A percentile compares a stretch with the other conserved stretches of the same genome.
Conservation (phyloP, 1,284 basidiomycete species). For the Cryptococcus jaspeensis region DNA sequence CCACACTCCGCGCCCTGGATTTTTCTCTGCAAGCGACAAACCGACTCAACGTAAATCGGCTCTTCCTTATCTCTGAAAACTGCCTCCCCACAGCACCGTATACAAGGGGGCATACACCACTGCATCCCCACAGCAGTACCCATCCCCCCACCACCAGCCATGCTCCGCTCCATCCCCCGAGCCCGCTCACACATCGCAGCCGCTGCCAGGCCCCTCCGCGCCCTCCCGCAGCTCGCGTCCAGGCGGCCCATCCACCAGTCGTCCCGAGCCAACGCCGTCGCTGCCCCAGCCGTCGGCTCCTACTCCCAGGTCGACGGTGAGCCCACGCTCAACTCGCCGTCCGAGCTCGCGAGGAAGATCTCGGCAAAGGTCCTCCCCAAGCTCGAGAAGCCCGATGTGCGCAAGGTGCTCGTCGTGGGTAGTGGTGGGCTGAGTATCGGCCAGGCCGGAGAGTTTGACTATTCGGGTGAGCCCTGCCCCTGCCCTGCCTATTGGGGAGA, state of each 20-base stretch:
- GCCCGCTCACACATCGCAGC: constrained; percentile 1
- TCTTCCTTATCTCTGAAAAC: neutral
- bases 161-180: constrained; percentile 18
- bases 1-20: neutral
- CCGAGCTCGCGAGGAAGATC: constrained; percentile 84
- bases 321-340: constrained; percentile 84
- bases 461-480: constrained; percentile 65
- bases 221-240: constrained; percentile 1
- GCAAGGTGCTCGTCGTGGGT: constrained; percentile 94
- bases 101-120: too few relatives aligned
- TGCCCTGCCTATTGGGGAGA: neutral
- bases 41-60: neutral
- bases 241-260: constrained; percentile 5
- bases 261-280: constrained; percentile 57
- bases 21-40: neutral
- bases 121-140: neutral
- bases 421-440: constrained; percentile 96
- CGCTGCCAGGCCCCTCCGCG: constrained; percentile 6
- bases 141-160: neutral
- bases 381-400: constrained; percentile 77
- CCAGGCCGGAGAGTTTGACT: constrained; percentile 99
- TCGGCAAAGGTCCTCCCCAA: constrained; percentile 83
- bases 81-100: neutral
- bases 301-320: constrained; percentile 67
- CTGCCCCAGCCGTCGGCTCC: constrained; percentile 73